Base-by-base conservation (phyloP, 305 asterid species). In the Solanum aculeatissimum region DNA sequence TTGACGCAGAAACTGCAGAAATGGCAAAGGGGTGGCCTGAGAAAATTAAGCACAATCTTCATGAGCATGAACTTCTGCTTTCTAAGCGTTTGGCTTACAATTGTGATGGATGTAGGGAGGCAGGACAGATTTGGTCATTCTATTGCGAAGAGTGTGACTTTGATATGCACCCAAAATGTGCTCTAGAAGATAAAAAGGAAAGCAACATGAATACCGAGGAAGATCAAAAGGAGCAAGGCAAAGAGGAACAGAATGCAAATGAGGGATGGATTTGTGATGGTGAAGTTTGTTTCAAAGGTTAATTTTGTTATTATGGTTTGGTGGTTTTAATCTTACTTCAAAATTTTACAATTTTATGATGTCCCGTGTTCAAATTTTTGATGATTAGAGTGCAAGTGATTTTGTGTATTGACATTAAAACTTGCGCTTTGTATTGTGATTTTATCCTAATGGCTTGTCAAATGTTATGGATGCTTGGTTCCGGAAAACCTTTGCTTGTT, bases 11-110 rank as follows among this genome's bases (percentile, higher is more conserved):
- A 45, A 49, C 57, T 42, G 91, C 91, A 86, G 96, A 93, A 83
- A 89, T 92, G 96, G 93, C 92, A 0, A 96, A 91, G 87, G 90
- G 85, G 63, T 94, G 94, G 98, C 98, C 99, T 23, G 88, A 89
- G 92, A 91, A 90, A 83, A 55, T 87, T 84, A 88, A 85, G 66
- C 66, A 86, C 19, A 63, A 75, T 5, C 51, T 84, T 35, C 99
- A 95, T 15, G 91, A 88, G 77, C 97, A 96, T 40, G 95, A 94
- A 86, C 98, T 96, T 71, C 86, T 75, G 25, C 96, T 93, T 38
- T 87, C 91, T 2, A 89, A 84, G 87, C 93, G 89, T 29, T 42
- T 8, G 86, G 49, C 35, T 23, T 96, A 89, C 72, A 23, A 2
- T 10, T 96, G 99, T 45, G 96, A 96, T 74, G 91, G 92, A 5